Percentiles rank a stretch among this genome's conserved stretches.
Conservation (phyloP, 805 yeast species). For the Ogataea thermomethanolica region DNA sequence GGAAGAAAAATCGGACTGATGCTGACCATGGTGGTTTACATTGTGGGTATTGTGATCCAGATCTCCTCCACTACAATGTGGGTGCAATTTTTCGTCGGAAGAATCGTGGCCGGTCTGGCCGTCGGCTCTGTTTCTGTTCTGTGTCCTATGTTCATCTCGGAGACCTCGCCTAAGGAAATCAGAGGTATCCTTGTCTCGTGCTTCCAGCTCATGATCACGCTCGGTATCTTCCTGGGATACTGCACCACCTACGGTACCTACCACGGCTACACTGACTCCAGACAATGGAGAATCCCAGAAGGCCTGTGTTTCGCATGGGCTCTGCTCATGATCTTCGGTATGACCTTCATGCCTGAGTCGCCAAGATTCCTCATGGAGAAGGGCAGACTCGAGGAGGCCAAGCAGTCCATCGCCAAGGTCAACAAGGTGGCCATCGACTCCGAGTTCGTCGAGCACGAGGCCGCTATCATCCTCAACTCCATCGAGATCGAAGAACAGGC, state of each 20-base stretch:
- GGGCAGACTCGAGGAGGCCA: slow-evolving; percentile 51
- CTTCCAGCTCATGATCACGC: slow-evolving; percentile 66
- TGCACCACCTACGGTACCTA: slow-evolving; percentile 64
- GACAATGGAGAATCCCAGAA: slow-evolving; percentile 69
- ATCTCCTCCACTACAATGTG: slow-evolving; percentile 51
- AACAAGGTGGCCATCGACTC: slow-evolving; percentile 55
- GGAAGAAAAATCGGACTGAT: slow-evolving; percentile 61
- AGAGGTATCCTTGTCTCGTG: slow-evolving; percentile 71
- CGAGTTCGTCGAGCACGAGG: slow-evolving; percentile 51
- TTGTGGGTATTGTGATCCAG: slow-evolving; percentile 60
- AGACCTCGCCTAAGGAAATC: slow-evolving; percentile 63
- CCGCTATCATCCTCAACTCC: slow-evolving; percentile 54
- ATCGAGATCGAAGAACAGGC: slow-evolving; percentile 58
- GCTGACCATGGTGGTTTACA: slow-evolving; percentile 51
- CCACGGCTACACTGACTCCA: slow-evolving; percentile 42
- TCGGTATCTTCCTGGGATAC: slow-evolving; percentile 70
- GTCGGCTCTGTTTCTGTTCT: slow-evolving; percentile 54
- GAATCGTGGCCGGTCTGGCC: slow-evolving; percentile 54
- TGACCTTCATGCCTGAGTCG: slow-evolving; percentile 65
- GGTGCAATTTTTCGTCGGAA: slow-evolving; percentile 64
- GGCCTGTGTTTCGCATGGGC: slow-evolving; percentile 52
- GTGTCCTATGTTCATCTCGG: slow-evolving; percentile 60
- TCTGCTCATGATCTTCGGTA: slow-evolving; percentile 44
- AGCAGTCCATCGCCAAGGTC: slow-evolving; percentile 49
- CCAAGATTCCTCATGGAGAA: slow-evolving; percentile 59